Conservation (phyloP, 495 filamentous ascomycete genomes). For the Aspergillus ostianus region DNA sequence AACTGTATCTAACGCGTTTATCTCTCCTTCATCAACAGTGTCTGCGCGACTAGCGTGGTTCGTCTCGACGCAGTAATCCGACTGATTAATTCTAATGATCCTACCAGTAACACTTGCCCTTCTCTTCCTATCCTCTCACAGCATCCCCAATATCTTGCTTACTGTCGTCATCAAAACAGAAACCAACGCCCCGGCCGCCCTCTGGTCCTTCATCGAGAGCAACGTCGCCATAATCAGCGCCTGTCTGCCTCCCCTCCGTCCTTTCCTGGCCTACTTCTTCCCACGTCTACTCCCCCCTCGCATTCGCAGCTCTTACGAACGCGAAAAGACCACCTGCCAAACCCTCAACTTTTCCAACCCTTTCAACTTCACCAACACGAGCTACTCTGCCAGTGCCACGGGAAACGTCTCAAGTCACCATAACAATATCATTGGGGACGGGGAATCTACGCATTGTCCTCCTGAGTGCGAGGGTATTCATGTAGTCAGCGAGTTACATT, state of each 20-base stretch:
- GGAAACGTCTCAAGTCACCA: slow-evolving; percentile 13
- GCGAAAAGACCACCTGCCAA: slow-evolving; percentile 15
- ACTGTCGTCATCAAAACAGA: slow-evolving; percentile 16
- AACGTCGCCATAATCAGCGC: slow-evolving; percentile 80
- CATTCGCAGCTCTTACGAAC: slow-evolving; percentile 18
- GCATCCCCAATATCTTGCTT: neutral
- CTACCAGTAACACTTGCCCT: slow-evolving; percentile 22
- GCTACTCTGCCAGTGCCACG: slow-evolving; percentile 32
- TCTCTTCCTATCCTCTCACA: neutral
- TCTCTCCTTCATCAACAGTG: slow-evolving; percentile 19
- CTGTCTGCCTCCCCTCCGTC: slow-evolving; percentile 79
- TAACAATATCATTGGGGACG: neutral
- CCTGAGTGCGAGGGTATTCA: slow-evolving; percentile 26
- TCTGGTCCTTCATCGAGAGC: slow-evolving; percentile 82
- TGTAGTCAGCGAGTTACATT: slow-evolving; percentile 31
- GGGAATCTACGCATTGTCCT: neutral
- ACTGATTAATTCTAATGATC: slow-evolving; percentile 13
- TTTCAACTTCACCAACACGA: slow-evolving; percentile 12
- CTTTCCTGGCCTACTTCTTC: slow-evolving; percentile 69
- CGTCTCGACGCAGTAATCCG: slow-evolving; percentile 27
- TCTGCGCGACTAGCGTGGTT: slow-evolving; percentile 35
- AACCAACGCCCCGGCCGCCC: slow-evolving; percentile 49
- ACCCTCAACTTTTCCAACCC: slow-evolving; percentile 14
- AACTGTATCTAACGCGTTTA: neutral
- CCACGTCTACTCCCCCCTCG: slow-evolving; percentile 40